phyloP scores from a whole-genome alignment of 2,329 filamentous ascomycete genomes.

The Kalmusia sp. region DNA sequence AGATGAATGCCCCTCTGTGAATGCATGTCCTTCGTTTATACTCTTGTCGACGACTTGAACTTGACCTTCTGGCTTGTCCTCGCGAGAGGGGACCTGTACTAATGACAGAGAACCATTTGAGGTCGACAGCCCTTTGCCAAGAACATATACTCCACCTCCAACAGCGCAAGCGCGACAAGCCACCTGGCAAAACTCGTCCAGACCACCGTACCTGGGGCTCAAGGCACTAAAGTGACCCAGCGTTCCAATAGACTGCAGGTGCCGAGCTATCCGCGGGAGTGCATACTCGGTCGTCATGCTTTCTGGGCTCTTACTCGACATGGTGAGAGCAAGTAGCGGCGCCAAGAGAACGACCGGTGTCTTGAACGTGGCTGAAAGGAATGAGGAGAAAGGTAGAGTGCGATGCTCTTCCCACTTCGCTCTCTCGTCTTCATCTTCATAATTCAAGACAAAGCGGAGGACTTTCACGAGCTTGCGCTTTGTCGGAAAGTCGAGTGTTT shows the following conservation, averaged over 20 bases:
- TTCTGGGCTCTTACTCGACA: slow-evolving; percentile 68
- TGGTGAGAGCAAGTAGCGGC: slow-evolving; percentile 72
- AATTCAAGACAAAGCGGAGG: slow-evolving; percentile 76
- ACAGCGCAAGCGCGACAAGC: slow-evolving; percentile 90
- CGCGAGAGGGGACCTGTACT: background rate
- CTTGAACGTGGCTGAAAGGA: slow-evolving; percentile 62
- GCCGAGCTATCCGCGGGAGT: slow-evolving; percentile 75
- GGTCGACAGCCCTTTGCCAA: slow-evolving; percentile 69
- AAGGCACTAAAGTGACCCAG: slow-evolving; percentile 93
- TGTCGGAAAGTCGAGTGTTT: slow-evolving; percentile 75
- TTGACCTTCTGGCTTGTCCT: slow-evolving; percentile 14
- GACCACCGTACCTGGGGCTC: slow-evolving; percentile 90
- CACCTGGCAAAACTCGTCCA: slow-evolving; percentile 88
- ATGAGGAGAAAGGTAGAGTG: slow-evolving; percentile 62
- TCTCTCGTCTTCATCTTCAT: slow-evolving; percentile 68
- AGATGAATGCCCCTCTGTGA: too few relatives aligned
- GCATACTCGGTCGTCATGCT: slow-evolving; percentile 71
- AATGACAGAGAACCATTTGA: slow-evolving; percentile 1
- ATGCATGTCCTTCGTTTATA: too few relatives aligned
- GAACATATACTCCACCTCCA: slow-evolving; percentile 87
- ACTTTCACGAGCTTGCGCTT: slow-evolving; percentile 94
- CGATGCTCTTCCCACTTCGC: slow-evolving; percentile 67
- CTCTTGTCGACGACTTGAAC: background rate
- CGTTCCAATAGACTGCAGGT: slow-evolving; percentile 84
- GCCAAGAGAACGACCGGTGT: slow-evolving; percentile 70